phyloP scores from a whole-genome alignment of 2,329 filamentous ascomycete genomes.

The Aspergillus aculeatinus region DNA sequence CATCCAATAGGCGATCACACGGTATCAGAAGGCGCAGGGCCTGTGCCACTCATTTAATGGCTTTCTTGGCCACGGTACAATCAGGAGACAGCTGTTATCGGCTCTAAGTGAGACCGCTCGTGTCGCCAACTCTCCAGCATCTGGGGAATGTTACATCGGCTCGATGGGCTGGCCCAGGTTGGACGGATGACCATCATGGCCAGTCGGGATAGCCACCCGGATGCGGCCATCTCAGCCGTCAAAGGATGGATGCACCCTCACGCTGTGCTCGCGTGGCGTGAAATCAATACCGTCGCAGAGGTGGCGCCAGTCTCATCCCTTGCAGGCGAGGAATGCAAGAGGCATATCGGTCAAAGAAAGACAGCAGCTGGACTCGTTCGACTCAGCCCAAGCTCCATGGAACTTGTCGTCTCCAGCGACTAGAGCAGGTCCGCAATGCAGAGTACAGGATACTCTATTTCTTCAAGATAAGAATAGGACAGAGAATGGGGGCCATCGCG shows the following conservation, averaged over 20 bases:
- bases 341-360: background rate
- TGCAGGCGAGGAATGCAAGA: background rate
- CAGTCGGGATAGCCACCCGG: background rate
- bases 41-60: conserved; percentile 1
- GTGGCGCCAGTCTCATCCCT: background rate
- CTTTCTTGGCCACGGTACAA: background rate
- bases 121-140: background rate
- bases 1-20: background rate
- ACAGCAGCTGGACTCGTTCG: background rate
- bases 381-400: background rate
- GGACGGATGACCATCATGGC: background rate
- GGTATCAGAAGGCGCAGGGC: background rate
- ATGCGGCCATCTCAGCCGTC: background rate
- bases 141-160: background rate
- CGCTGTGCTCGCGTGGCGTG: background rate
- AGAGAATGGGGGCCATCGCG: background rate
- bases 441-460: background rate
- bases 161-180: background rate
- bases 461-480: background rate
- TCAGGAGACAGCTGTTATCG: background rate
- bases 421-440: background rate
- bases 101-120: background rate
- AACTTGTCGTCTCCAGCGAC: background rate
- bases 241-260: background rate
- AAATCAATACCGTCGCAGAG: background rate